These are phyloP conservation scores for Ogataea trehaloabstinens DNA, from an alignment of 805 yeast species.

Conservation along the genomic window DNA sequence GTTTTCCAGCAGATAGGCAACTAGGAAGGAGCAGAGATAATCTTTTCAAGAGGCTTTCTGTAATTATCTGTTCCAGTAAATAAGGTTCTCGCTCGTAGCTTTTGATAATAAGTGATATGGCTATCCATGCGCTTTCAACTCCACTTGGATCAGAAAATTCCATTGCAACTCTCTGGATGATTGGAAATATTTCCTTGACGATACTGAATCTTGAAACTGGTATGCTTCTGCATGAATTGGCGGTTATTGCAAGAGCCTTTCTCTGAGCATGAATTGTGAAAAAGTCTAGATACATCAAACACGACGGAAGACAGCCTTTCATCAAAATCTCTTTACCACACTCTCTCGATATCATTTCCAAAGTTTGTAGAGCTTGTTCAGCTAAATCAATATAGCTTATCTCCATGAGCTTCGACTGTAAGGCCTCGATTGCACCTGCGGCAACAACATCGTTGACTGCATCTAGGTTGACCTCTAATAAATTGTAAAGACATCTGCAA, in stretches of 20 bases:
- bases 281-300: conserved; percentile 77
- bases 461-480: conserved; percentile 71
- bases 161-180: conserved; percentile 53
- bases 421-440: conserved; percentile 62
- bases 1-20: conserved; percentile 28
- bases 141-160: conserved; percentile 57
- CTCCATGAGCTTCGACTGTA: conserved; percentile 66
- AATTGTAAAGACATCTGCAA: conserved; percentile 78
- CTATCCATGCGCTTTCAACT: conserved; percentile 63
- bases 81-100: conserved; percentile 45
- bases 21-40: conserved; percentile 26
- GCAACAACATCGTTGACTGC: conserved; percentile 60
- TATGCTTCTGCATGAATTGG: conserved; percentile 60
- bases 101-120: conserved; percentile 56
- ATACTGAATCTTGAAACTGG: conserved; percentile 41
- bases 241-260: conserved; percentile 69
- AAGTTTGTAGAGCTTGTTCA: conserved; percentile 81
- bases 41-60: conserved; percentile 34
- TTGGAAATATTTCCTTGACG: conserved; percentile 57
- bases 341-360: conserved; percentile 62
- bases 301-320: conserved; percentile 61
- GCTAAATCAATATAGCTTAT: conserved; percentile 86
- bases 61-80: conserved; percentile 44
- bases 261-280: conserved; percentile 87
- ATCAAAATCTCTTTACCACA: conserved; percentile 50